These are phyloP conservation scores for Eimeria acervulina DNA, from an alignment of 169 alveolate species.

Conservation along the genomic window DNA sequence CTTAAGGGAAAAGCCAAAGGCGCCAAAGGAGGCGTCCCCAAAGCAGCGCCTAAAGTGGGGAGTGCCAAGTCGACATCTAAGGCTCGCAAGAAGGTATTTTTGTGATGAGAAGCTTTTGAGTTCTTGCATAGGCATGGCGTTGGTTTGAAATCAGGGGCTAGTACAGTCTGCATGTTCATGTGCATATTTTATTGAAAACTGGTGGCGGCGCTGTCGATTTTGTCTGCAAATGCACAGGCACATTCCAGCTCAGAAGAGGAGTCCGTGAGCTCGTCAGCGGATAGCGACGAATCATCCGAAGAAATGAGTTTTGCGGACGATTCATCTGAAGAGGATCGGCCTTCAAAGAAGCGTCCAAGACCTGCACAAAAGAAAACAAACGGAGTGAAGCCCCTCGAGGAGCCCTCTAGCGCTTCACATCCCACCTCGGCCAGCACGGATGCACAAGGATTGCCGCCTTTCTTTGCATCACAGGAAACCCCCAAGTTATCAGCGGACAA, in stretches of 20 bases:
- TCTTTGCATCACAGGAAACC: not conserved
- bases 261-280: constrained; percentile 50
- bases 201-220: not conserved
- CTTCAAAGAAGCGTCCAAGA: constrained; percentile 19
- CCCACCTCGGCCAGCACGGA: not conserved
- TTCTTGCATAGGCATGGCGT: not conserved
- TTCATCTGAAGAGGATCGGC: constrained; percentile 68
- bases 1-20: constrained; percentile 61
- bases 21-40: constrained; percentile 36
- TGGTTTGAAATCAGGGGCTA: not conserved
- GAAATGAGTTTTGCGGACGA: constrained; percentile 49
- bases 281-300: constrained; percentile 36
- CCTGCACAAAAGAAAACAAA: constrained; percentile 6
- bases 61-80: constrained; percentile 74
- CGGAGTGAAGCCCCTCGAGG: constrained; percentile 47
- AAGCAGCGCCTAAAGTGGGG: constrained; percentile 66
- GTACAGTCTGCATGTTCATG: not conserved
- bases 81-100: constrained; percentile 49
- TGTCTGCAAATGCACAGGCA: constrained; percentile 24
- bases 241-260: constrained; percentile 65
- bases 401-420: not conserved
- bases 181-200: not conserved
- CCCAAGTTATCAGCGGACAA: not conserved
- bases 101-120: not conserved
- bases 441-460: not conserved